phyloP scores from a whole-genome alignment of 139 green algal genomes.

The Mesotaenium endlicherianum region DNA sequence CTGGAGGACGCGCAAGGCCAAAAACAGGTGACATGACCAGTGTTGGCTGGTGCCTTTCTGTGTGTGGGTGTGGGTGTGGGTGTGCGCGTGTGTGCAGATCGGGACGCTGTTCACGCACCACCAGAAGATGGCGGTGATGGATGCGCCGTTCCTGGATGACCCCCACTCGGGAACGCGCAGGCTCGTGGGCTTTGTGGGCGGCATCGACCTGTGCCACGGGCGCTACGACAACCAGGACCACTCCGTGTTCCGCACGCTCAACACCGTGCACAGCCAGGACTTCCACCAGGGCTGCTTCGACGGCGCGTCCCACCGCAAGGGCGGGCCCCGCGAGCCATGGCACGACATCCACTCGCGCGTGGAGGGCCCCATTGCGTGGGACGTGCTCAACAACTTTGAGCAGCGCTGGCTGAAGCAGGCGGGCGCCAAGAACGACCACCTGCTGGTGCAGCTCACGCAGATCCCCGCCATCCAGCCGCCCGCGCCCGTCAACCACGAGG shows the following conservation, averaged over 20 bases:
- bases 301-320: background rate
- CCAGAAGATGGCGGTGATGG: slow-evolving; percentile 60
- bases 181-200: slow-evolving; percentile 60
- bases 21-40: background rate
- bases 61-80: background rate
- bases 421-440: background rate
- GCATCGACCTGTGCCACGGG: slow-evolving; percentile 67
- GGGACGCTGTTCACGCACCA: slow-evolving; percentile 55
- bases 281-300: slow-evolving; percentile 51
- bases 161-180: background rate
- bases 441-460: slow-evolving; percentile 3
- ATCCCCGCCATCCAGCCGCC: background rate
- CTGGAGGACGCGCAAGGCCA: too few species aligned
- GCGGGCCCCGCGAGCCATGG: slow-evolving; percentile 62
- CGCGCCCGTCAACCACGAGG: slow-evolving; percentile 7
- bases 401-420: slow-evolving; percentile 44
- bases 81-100: background rate
- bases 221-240: slow-evolving; percentile 57
- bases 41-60: background rate
- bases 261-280: slow-evolving; percentile 34
- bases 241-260: slow-evolving; percentile 22
- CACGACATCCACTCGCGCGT: slow-evolving; percentile 68
- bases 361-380: slow-evolving; percentile 58
- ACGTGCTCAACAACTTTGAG: slow-evolving; percentile 62
- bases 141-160: background rate